Evolutionary conservation across 768 basidiomycete genomes (phyloP), one percentile per base, ranked within the genome.

Genomic region (Dioszegia aurantiaca): DNA sequence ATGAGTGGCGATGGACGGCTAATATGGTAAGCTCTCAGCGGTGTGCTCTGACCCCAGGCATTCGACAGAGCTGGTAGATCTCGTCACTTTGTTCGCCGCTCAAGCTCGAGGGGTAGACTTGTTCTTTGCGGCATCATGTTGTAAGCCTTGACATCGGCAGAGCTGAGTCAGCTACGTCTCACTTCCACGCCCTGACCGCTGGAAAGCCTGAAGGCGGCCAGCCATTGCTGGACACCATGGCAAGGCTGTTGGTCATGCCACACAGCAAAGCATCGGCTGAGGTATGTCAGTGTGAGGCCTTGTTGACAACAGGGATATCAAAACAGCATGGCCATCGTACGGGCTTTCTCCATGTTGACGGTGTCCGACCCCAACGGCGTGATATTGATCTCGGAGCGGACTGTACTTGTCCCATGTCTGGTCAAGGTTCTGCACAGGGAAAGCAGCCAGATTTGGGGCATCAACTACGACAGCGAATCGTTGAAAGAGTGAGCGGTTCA

Each of bases 311-410:
- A 63, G 51, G 17, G 12, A 3, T 28, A 40, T 16, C 44, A 17
- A 10, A 27, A 44, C 27, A 37, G 42, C 3, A 31, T 59, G 14
- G n/a, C 27, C 1, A n/a, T 61, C 10, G 56, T 70, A 1, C 46
- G 56, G 40, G 61, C 59, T 8, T 57, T 67, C 26, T 59, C 49
- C 28, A 49, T 57, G 30, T 23, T 76, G 0, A 54, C 66, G 4
- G 61, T 69, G 36, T 58, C 67, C 1, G 65, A 76, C 46, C 52
- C 52, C 3, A 72, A 76, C 40, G 72, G 69, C 16, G 60, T 67
- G 17, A 52, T 70, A 4, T 47, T 74, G 11, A 54, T 76, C 12
- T 64, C 58, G 4, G 61, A 74, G 26, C 54, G 58, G 19, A 60
- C 67, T 4, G 42, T 68, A 11, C 51, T 76, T 16, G 55, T 67